phyloP scores from a whole-genome alignment of 768 basidiomycete species.

The Suillus subluteus region DNA sequence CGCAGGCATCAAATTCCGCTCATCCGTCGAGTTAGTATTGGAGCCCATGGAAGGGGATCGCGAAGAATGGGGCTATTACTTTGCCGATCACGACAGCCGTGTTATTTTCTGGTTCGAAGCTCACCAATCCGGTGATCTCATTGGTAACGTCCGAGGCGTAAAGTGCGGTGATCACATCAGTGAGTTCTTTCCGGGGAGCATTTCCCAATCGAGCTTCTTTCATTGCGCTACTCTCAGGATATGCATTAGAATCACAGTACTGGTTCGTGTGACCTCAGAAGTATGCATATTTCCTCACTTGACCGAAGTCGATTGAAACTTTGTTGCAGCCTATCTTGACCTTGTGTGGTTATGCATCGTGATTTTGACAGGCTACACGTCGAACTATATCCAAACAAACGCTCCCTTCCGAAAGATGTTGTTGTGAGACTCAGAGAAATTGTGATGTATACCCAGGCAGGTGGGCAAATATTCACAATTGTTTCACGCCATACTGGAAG shows the following conservation, averaged over 20 bases:
- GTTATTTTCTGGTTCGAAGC: slow-evolving; percentile 3
- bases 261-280: not conserved
- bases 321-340: not conserved
- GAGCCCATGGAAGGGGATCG: not conserved
- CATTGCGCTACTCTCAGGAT: not conserved
- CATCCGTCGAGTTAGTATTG: slow-evolving; percentile 1
- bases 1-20: not conserved
- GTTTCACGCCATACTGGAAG: not conserved
- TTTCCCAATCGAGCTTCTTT: not conserved
- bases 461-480: not conserved
- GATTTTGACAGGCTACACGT: not conserved
- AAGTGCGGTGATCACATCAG: not conserved
- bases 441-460: slow-evolving; percentile 1
- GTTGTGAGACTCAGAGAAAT: slow-evolving; percentile 1
- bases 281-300: not conserved
- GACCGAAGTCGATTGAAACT: not conserved
- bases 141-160: not conserved
- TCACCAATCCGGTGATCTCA: not conserved
- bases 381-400: slow-evolving; percentile 1
- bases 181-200: not conserved
- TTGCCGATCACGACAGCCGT: not conserved
- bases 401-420: not conserved
- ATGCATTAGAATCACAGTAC: slow-evolving; percentile 7
- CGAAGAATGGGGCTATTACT: not conserved
- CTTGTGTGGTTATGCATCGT: not conserved